Base-by-base conservation (phyloP, 495 filamentous ascomycete genomes). In the Aspergillus wentii region DNA sequence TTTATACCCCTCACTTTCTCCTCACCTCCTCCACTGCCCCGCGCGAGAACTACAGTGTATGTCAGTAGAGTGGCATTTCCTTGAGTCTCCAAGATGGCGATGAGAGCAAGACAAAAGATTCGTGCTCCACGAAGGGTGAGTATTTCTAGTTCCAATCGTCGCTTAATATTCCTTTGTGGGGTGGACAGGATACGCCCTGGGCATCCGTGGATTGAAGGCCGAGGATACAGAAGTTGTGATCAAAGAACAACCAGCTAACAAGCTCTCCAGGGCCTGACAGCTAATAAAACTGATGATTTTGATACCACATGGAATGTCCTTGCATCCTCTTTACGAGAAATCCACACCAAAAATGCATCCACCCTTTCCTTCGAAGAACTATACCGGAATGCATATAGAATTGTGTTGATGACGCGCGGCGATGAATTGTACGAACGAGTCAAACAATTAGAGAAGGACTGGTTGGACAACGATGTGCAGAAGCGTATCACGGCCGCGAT, bases 361-460 rank as follows among this genome's bases (percentile, higher is more conserved):
- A 62, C 72, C 3, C 75, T 99, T 3, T 95, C 91, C 1, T 99
- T 95, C 64, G 94, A 99, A 62, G 83, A 91, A 41, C 77, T 97
- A 0, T 99, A 99, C 63, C 86, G 94, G 25, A 86, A 85, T 33
- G 86, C 86, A n/a, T 99, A 99, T 61, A 86, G 86, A 59, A 83
- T 97, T n/a, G 90, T 96, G 0, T 62, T 95, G 34, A 83, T 83
- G 59, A 88, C 85, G 64, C 79, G 86, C 44, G 91, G 90, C n/a
- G 74, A 84, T 6, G 66, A 75, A n/a, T 76, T 99, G 0, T 96
- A 96, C 58, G 71, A 82, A 1, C 63, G 72, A 2, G 90, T 96
- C 30, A 86, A 80, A 44, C 51, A 76, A 11, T 85, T 94, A 26
- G 90, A 95, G 59, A 71, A 82, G 44, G 56, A 78, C 44, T 95